Conservation (phyloP, 2,329 filamentous ascomycete species). For the Amauroascus verrucosus region DNA sequence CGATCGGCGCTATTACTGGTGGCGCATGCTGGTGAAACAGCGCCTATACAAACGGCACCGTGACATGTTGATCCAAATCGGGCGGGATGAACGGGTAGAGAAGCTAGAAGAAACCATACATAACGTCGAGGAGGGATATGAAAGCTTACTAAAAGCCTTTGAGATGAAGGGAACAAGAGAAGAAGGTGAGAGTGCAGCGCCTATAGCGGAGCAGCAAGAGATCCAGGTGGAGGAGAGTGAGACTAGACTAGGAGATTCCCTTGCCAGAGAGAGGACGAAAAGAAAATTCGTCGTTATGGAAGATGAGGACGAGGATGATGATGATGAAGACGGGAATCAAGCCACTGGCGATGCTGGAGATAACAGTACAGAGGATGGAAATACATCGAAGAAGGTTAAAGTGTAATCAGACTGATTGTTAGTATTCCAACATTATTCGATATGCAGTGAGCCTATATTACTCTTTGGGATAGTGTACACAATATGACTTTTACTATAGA, state of each 20-base stretch:
- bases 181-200: constrained; percentile 11
- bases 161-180: constrained; percentile 22
- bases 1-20: constrained; percentile 55
- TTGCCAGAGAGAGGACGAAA: constrained; percentile 21
- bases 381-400: constrained; percentile 5
- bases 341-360: neutral
- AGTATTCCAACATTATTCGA: neutral
- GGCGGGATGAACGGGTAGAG: constrained; percentile 46
- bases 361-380: neutral
- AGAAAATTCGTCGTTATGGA: constrained; percentile 23
- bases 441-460: too few relatives aligned
- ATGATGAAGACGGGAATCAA: neutral
- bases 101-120: constrained; percentile 51
- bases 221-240: constrained; percentile 21
- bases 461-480: neutral
- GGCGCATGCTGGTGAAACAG: constrained; percentile 54
- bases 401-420: too few relatives aligned
- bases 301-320: constrained; percentile 14
- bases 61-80: constrained; percentile 50
- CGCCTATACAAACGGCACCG: constrained; percentile 51
- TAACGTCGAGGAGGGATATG: constrained; percentile 50
- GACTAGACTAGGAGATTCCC: constrained; percentile 18
- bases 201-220: constrained; percentile 16
- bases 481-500: neutral
- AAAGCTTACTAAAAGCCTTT: constrained; percentile 41